Evolutionary conservation across 164 flowering plant genomes (phyloP).

Genomic region (Nymphaea thermarum): DNA sequence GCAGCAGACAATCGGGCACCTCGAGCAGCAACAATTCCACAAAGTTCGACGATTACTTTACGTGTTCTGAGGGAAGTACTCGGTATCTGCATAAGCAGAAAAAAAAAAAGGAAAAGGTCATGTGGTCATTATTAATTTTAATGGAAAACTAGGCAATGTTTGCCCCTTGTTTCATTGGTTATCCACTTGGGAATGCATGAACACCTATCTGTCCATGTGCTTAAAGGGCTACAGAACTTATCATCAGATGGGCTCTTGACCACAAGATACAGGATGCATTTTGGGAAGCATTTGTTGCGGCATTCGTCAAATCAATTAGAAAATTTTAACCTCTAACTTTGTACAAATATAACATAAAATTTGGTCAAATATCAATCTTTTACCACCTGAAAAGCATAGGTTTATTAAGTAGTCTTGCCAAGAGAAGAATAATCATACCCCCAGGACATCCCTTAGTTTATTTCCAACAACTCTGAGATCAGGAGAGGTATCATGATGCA

Average conservation of each 20-base stretch:
- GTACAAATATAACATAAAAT: background rate
- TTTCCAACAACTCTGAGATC: constrained; percentile 74
- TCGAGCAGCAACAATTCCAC: constrained; percentile 70
- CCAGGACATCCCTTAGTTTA: constrained; percentile 71
- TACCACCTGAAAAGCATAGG: background rate
- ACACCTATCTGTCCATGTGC: background rate
- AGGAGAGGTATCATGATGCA: constrained; percentile 84
- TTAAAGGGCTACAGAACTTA: background rate
- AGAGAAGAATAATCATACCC: constrained; percentile 28
- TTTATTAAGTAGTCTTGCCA: background rate
- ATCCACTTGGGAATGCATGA: no score
- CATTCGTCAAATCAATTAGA: background rate
- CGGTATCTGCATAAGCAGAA: background rate
- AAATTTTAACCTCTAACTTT: background rate
- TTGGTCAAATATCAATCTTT: background rate
- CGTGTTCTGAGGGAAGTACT: constrained; percentile 55
- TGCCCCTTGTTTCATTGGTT: no score
- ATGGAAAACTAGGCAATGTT: background rate
- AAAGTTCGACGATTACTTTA: constrained; percentile 61
- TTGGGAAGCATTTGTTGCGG: no score
- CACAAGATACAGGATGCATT: no score
- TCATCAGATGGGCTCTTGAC: no score
- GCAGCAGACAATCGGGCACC: constrained; percentile 88
- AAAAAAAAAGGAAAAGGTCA: background rate
- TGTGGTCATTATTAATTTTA: background rate